Conservation (phyloP, 345 rosid genomes). For the Trapa bicornis region DNA sequence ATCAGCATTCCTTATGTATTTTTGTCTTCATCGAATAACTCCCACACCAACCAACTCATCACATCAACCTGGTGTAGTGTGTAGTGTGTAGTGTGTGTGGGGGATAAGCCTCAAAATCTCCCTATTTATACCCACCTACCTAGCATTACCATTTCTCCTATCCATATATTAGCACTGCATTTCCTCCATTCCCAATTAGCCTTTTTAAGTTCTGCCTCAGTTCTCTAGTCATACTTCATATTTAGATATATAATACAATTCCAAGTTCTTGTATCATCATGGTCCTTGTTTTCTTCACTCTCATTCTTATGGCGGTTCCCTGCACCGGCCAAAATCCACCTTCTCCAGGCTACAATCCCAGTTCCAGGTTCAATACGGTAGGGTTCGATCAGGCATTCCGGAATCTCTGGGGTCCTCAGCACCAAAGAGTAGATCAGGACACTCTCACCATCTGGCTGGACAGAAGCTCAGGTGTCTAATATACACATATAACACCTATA, state of each 20-base stretch:
- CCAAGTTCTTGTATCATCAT: not conserved
- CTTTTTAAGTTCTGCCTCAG: too few species aligned
- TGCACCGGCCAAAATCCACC: conserved; percentile 43
- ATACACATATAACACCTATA: not conserved
- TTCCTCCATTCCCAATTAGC: too few species aligned
- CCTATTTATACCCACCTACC: conserved; percentile 30
- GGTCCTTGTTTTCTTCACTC: conserved; percentile 15
- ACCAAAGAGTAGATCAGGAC: conserved; percentile 55
- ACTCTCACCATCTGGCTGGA: conserved; percentile 68
- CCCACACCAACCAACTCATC: conserved; percentile 23
- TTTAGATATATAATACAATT: too few species aligned
- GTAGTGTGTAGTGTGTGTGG: too few species aligned
- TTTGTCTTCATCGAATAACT: conserved; percentile 26
- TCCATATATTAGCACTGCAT: too few species aligned
- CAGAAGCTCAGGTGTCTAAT: conserved; percentile 33
- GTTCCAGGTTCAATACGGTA: conserved; percentile 35
- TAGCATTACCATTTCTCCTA: too few species aligned
- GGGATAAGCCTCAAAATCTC: conserved; percentile 9
- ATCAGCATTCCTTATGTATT: conserved; percentile 2
- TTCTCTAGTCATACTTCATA: too few species aligned
- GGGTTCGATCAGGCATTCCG: conserved; percentile 40
- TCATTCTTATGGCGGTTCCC: conserved; percentile 17
- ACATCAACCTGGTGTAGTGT: not conserved
- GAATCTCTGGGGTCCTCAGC: conserved; percentile 83
- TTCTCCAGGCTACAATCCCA: conserved; percentile 74